Evolutionary conservation across 768 basidiomycete species (phyloP).

Genomic region (Myochromella boudieri): DNA sequence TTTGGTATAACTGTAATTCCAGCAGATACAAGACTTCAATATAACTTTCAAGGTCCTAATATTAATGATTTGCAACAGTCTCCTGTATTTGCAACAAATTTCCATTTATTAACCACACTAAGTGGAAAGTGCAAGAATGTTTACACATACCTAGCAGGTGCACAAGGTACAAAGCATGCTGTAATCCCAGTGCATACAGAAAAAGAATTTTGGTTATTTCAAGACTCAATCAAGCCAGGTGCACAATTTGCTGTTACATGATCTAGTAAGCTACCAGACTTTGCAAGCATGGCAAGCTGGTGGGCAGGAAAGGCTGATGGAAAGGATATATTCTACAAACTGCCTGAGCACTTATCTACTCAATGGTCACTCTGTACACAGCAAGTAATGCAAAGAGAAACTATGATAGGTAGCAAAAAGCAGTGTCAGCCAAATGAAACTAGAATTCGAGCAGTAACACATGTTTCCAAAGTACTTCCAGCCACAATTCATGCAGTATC

Average conservation of each 20-base stretch:
- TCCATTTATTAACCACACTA: neutral
- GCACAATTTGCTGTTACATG: neutral
- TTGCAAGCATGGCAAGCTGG: neutral
- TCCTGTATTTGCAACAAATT: neutral
- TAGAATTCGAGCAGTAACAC: too few relatives aligned
- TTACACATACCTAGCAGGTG: neutral
- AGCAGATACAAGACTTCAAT: neutral
- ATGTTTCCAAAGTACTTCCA: neutral
- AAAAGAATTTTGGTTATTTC: neutral
- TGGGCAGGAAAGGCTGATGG: neutral
- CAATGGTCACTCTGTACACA: neutral
- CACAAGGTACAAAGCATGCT: slow-evolving; percentile 2
- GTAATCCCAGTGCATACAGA: neutral
- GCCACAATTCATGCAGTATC: too few relatives aligned
- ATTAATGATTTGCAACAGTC: neutral
- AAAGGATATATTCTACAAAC: neutral
- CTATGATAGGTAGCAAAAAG: neutral
- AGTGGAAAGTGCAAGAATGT: neutral
- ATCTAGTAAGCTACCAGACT: neutral
- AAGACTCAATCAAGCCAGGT: neutral
- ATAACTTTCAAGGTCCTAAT: neutral
- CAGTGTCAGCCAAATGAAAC: too few relatives aligned
- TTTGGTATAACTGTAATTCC: neutral
- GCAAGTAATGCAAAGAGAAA: neutral
- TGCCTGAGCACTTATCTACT: too few relatives aligned